Evolutionary conservation across 2,329 filamentous ascomycete species (phyloP).

Genomic region (Penicillium decumbens): DNA sequence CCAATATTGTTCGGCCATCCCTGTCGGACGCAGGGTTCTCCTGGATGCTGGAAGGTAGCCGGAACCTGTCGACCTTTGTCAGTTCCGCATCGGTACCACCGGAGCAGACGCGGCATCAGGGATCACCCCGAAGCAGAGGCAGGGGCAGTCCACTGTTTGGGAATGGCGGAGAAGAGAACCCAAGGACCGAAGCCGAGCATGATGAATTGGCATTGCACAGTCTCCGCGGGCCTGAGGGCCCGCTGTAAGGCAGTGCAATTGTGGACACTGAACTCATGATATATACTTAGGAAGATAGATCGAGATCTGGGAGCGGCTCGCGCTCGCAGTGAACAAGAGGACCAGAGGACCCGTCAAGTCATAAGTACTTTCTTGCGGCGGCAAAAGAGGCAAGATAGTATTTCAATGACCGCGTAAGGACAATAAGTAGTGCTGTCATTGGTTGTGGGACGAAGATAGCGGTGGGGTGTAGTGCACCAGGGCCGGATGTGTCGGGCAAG

Average conservation of each 20-base stretch:
- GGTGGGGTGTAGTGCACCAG: constrained; percentile 1
- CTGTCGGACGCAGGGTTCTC: constrained; percentile 47
- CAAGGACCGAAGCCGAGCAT: constrained; percentile 28
- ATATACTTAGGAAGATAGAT: neutral
- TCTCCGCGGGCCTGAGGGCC: constrained; percentile 28
- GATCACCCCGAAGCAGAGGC: constrained; percentile 29
- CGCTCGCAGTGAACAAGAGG: neutral
- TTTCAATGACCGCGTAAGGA: neutral
- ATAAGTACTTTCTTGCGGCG: neutral
- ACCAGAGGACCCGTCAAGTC: neutral
- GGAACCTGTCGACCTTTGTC: constrained; percentile 45
- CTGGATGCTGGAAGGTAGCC: constrained; percentile 48
- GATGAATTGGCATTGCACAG: constrained; percentile 41
- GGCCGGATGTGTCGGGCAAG: constrained; percentile 8
- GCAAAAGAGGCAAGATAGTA: neutral
- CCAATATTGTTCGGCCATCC: constrained; percentile 35
- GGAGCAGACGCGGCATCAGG: constrained; percentile 39
- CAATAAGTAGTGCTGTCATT: neutral
- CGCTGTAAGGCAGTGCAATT: constrained; percentile 16
- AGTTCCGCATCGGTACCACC: constrained; percentile 43
- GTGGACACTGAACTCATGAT: neutral
- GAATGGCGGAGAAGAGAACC: constrained; percentile 29
- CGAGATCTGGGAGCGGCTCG: neutral
- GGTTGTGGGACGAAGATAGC: neutral
- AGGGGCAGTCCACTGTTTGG: constrained; percentile 35